Conservation (phyloP, 352 stramenopile species). For the Phytopythium kandeliae region DNA sequence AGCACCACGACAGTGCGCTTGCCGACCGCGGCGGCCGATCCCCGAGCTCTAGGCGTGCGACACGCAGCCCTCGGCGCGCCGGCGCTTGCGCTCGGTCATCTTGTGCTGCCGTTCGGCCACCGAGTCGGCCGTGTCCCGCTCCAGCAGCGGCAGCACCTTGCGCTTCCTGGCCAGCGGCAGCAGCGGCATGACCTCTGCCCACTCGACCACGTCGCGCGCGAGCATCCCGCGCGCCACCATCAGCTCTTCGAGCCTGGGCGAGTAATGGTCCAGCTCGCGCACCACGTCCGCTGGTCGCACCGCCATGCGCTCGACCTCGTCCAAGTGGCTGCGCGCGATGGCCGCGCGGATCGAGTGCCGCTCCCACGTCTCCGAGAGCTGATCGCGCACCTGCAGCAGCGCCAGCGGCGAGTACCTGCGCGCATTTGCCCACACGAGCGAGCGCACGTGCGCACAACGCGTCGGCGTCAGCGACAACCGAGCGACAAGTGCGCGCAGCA, state of each 20-base stretch:
- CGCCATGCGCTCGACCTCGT: conserved; percentile 44
- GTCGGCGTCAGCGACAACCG: too few relatives aligned
- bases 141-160: conserved; percentile 56
- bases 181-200: conserved; percentile 54
- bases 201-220: conserved; percentile 25
- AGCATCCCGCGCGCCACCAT: conserved; percentile 57
- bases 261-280: conserved; percentile 67
- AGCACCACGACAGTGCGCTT: too few relatives aligned
- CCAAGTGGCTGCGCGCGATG: conserved; percentile 67
- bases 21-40: too few relatives aligned
- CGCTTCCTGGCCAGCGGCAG: conserved; percentile 48
- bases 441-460: too few relatives aligned
- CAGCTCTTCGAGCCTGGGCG: conserved; percentile 66
- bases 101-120: conserved; percentile 76
- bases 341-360: conserved; percentile 58
- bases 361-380: conserved; percentile 87
- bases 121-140: conserved; percentile 67
- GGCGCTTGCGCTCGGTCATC: conserved; percentile 68
- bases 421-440: conserved; percentile 21
- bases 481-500: not conserved
- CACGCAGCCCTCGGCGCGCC: too few relatives aligned
- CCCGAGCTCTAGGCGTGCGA: too few relatives aligned
- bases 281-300: conserved; percentile 40
- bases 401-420: conserved; percentile 61
- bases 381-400: conserved; percentile 67